Conservation (phyloP, 805 yeast species). For the Komagataella ulmi region DNA sequence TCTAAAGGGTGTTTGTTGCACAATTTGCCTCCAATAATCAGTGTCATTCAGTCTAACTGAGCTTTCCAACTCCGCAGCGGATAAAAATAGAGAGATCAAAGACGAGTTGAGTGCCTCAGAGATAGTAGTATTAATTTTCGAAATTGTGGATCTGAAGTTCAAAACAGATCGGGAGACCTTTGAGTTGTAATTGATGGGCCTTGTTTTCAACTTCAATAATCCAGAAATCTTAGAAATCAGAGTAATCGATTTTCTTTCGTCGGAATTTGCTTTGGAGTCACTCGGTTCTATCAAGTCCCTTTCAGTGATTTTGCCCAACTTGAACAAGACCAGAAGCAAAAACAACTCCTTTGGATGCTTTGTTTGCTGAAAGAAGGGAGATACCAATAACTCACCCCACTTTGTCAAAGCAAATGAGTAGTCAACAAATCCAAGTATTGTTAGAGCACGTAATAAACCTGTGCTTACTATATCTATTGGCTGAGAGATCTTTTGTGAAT, state of each 20-base stretch:
- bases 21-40: constrained; percentile 45
- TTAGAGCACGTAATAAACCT: constrained; percentile 37
- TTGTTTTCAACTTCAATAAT: constrained; percentile 29
- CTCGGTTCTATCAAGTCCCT: constrained; percentile 25
- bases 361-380: constrained; percentile 17
- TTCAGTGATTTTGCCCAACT: constrained; percentile 20
- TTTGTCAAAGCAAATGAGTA: constrained; percentile 27
- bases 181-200: constrained; percentile 46
- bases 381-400: constrained; percentile 34
- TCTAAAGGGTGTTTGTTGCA: constrained; percentile 48
- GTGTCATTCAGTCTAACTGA: constrained; percentile 25
- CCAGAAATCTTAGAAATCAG: constrained; percentile 36
- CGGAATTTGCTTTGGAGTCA: constrained; percentile 14
- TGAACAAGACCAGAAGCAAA: constrained; percentile 30
- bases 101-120: constrained; percentile 43
- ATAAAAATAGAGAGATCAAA: constrained; percentile 32
- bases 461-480: constrained; percentile 46
- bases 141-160: constrained; percentile 52
- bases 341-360: constrained; percentile 26
- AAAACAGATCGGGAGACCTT: constrained; percentile 58
- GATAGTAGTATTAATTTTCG: constrained; percentile 33
- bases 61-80: constrained; percentile 28
- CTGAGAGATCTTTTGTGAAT: constrained; percentile 20
- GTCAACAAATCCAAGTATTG: constrained; percentile 34
- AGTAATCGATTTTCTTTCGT: constrained; percentile 19